phyloP scores from a whole-genome alignment of 176 grass and related monocot species.

The Hsuehochloa calcarea region DNA sequence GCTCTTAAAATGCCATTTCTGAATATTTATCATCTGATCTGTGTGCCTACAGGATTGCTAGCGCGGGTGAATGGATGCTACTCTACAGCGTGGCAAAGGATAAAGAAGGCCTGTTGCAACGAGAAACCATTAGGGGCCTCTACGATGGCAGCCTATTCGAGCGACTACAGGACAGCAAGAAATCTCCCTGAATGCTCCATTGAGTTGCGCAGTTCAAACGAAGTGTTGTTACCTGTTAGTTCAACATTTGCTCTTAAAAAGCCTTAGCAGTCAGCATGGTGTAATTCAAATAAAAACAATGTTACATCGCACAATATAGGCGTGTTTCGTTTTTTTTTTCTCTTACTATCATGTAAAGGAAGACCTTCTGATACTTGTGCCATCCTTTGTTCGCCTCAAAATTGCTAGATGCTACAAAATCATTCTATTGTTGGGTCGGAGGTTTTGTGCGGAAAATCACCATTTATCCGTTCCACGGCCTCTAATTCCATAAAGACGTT shows the following conservation, averaged over 20 bases:
- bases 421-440: background rate
- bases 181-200: constrained; percentile 9
- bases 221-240: background rate
- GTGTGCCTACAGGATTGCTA: background rate
- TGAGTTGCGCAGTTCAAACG: background rate
- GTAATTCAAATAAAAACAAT: background rate
- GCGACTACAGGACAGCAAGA: constrained; percentile 32
- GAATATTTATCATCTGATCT: background rate
- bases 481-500: no score
- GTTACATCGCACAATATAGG: background rate
- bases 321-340: background rate
- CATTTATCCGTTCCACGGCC: no score
- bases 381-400: background rate
- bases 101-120: constrained; percentile 40
- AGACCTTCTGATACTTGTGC: background rate
- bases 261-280: background rate
- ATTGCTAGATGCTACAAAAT: background rate
- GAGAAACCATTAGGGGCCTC: constrained; percentile 38
- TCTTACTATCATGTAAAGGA: background rate
- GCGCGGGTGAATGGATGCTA: constrained; percentile 41
- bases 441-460: background rate
- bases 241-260: background rate
- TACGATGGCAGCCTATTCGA: constrained; percentile 71
- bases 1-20: background rate
- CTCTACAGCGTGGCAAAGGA: constrained; percentile 57